Percentiles rank a stretch among this genome's conserved stretches.
These are phyloP conservation scores for Aspergillus nidulans DNA, from an alignment of 495 filamentous ascomycete genomes.

Conservation along the genomic window DNA sequence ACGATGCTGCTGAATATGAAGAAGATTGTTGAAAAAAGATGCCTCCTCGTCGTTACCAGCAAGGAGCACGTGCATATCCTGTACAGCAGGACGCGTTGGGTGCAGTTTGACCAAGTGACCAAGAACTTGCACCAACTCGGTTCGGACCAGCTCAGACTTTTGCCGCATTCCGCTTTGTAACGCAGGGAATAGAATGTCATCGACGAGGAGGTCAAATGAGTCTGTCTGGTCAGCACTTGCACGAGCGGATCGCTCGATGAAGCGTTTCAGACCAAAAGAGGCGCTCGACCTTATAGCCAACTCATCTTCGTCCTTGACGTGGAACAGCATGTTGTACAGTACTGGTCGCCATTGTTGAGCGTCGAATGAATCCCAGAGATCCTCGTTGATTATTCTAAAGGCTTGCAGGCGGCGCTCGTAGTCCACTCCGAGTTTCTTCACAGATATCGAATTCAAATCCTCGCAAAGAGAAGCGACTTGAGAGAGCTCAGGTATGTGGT, in stretches of 20 bases:
- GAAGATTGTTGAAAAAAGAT: constrained; percentile 87
- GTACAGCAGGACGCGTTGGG: constrained; percentile 60
- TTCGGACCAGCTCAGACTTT: constrained; percentile 73
- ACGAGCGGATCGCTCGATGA: constrained; percentile 58
- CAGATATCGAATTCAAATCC: constrained; percentile 73
- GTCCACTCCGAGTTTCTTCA: constrained; percentile 69
- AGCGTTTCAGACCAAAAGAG: constrained; percentile 73
- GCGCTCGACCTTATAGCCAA: constrained; percentile 81
- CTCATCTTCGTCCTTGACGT: constrained; percentile 82
- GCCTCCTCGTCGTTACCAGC: constrained; percentile 78
- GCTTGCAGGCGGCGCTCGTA: constrained; percentile 76
- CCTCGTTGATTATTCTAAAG: constrained; percentile 67
- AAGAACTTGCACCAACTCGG: constrained; percentile 73
- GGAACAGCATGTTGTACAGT: constrained; percentile 84
- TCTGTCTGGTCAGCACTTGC: constrained; percentile 28
- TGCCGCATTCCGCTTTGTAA: constrained; percentile 71
- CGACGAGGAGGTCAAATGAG: constrained; percentile 52
- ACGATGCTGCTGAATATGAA: constrained; percentile 86
- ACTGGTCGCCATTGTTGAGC: constrained; percentile 87
- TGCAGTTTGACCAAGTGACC: constrained; percentile 71
- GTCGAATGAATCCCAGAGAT: constrained; percentile 48
- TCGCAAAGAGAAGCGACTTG: constrained; percentile 68
- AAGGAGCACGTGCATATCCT: constrained; percentile 71
- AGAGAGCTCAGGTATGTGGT: constrained; percentile 52
- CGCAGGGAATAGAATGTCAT: constrained; percentile 63